Evolutionary conservation across 2,329 filamentous ascomycete genomes (phyloP), one percentile per base, ranked within the genome.

Genomic region (Thielaviopsis cerberus): DNA sequence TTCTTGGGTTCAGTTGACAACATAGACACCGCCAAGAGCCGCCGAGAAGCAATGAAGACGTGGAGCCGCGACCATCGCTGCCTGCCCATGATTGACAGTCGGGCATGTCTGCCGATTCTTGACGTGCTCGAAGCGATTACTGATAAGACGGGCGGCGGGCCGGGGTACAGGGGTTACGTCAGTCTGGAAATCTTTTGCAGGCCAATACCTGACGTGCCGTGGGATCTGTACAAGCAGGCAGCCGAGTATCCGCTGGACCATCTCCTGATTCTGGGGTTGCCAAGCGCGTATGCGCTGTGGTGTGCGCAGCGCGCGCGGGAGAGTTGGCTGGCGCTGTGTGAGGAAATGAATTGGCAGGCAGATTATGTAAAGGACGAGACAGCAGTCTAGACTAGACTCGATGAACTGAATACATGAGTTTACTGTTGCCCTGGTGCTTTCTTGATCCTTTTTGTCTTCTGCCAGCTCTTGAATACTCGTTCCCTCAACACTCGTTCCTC

Each of bases 91-190:
- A 22, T 22, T 6, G 20, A 17, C n/a, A 61, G 63, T 37, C 26
- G 60, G 17, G 62, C 61, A 3, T 65, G 66, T 41, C 63, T 73
- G 48, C 66, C 65, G 3, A 59, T 67, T 6, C 55, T 68, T 5
- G 62, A 63, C 4, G 62, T 65, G 1, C 62, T 71, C n/a, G 67
- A 70, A 62, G 64, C 66, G 5, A 62, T 64, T 11, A 57, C 56
- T 4, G 45, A 30, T n/a, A 20, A 10, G 13, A 30, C n/a, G n/a
- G n/a, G 59, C 2, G 59, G 55, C 10, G 48, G 26, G 17, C 20
- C 60, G 26, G 61, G 58, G 20, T 62, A 62, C 48, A 51, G 54
- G 26, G 61, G 58, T 4, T 65, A 62, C 60, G 58, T 64, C 22
- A 65, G 64, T 41, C 26, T 63, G 6, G 64, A 65, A 58, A 62